phyloP scores from a whole-genome alignment of 495 filamentous ascomycete genomes.

The Usnea hakonensis region DNA sequence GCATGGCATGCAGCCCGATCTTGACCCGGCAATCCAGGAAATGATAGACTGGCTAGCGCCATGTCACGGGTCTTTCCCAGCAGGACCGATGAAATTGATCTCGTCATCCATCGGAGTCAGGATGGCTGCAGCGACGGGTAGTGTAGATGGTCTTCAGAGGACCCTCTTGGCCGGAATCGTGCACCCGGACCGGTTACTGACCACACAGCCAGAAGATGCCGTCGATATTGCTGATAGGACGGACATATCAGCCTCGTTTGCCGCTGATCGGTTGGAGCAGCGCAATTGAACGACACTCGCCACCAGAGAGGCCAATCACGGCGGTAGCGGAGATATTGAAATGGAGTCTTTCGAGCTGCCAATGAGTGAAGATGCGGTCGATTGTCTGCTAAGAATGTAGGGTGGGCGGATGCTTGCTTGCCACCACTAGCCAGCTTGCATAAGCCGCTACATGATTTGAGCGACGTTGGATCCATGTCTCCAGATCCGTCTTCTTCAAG shows the following conservation, averaged over 20 bases:
- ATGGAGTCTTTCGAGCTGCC: neutral
- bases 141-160: neutral
- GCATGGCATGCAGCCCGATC: neutral
- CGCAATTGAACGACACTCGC: neutral
- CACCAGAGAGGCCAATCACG: neutral
- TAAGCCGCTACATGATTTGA: neutral
- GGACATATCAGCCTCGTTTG: neutral
- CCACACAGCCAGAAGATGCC: neutral
- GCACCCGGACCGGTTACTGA: neutral
- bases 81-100: conserved; percentile 2
- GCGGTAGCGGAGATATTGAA: neutral
- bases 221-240: neutral
- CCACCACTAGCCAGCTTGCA: neutral
- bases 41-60: neutral
- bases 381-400: neutral
- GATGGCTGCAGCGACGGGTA: neutral
- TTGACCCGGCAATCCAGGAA: neutral
- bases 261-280: neutral
- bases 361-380: neutral
- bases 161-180: neutral
- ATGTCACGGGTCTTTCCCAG: neutral
- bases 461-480: neutral
- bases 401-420: neutral
- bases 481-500: neutral
- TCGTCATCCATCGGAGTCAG: neutral